A percentile compares a stretch with the other conserved stretches of the same genome.
Conservation (phyloP, 2,329 filamentous ascomycete genomes). For the Periglandula ipomoeae region DNA sequence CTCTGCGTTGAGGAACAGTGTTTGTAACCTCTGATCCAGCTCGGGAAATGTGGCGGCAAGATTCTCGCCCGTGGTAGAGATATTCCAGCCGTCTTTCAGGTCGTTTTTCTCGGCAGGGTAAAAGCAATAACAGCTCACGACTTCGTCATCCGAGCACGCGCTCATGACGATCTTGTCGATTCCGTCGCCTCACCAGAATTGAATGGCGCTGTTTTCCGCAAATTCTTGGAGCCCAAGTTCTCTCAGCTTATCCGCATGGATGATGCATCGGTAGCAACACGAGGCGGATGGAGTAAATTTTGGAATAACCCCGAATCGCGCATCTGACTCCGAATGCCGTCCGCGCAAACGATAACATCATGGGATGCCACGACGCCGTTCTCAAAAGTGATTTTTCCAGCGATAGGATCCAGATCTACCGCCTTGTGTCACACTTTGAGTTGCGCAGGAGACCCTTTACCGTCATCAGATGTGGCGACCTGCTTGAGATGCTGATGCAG, state of each 20-base stretch:
- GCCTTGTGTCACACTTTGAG: slow-evolving; percentile 45
- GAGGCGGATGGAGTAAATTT: slow-evolving; percentile 43
- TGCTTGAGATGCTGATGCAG: slow-evolving; percentile 54
- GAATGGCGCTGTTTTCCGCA: slow-evolving; percentile 44
- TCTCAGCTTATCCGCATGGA: slow-evolving; percentile 43
- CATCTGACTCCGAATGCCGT: slow-evolving; percentile 52
- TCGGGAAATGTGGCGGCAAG: slow-evolving; percentile 47
- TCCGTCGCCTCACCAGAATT: slow-evolving; percentile 58
- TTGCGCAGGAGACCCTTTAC: slow-evolving; percentile 40
- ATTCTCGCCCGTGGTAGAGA: slow-evolving; percentile 40
- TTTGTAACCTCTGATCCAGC: slow-evolving; percentile 43
- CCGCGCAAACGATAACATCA: slow-evolving; percentile 50
- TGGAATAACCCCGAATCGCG: slow-evolving; percentile 46
- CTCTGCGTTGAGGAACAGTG: slow-evolving; percentile 45
- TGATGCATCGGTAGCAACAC: slow-evolving; percentile 52
- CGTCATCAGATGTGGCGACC: slow-evolving; percentile 38
- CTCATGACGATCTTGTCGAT: slow-evolving; percentile 56
- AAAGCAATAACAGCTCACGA: slow-evolving; percentile 59
- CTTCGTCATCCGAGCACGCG: slow-evolving; percentile 50
- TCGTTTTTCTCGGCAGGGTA: slow-evolving; percentile 50
- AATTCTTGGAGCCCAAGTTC: slow-evolving; percentile 48
- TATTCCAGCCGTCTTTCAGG: slow-evolving; percentile 47
- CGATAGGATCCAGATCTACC: slow-evolving; percentile 38
- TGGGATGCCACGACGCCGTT: slow-evolving; percentile 38
- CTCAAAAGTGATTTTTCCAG: slow-evolving; percentile 38